Conservation (phyloP, 2,329 filamentous ascomycete species). For the Moelleriella libera region DNA sequence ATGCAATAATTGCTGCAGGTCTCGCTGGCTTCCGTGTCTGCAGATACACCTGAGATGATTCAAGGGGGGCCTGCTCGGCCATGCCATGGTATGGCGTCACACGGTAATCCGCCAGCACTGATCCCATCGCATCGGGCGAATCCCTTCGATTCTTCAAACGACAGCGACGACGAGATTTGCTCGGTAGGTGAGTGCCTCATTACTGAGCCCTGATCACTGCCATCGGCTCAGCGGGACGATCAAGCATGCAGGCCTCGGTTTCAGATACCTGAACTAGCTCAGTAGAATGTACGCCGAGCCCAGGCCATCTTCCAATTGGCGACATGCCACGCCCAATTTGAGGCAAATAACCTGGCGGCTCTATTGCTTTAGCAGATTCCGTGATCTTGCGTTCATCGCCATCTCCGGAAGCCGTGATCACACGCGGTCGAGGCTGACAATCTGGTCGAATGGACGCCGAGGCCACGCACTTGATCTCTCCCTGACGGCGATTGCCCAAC, state of each 20-base stretch:
- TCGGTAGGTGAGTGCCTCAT: not conserved
- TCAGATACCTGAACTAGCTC: conserved; percentile 5
- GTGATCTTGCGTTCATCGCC: no score
- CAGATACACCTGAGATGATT: not conserved
- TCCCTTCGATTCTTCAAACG: no score
- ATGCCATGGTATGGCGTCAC: not conserved
- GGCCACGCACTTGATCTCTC: no score
- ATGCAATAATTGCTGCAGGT: not conserved
- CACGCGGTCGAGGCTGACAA: no score
- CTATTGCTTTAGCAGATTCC: no score
- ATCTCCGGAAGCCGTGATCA: no score
- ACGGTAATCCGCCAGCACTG: not conserved
- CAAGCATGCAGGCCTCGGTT: conserved; percentile 9
- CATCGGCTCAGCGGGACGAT: conserved; percentile 12
- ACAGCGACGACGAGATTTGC: not conserved
- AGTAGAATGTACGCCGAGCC: not conserved
- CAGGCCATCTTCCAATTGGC: no score
- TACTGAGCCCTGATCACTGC: not conserved
- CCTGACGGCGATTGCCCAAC: no score
- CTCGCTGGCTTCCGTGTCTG: not conserved
- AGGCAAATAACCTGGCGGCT: no score
- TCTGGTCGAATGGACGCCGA: no score
- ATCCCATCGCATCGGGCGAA: not conserved
- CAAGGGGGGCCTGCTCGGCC: not conserved
- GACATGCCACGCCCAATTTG: no score